phyloP scores from a whole-genome alignment of 2,329 filamentous ascomycete species.

The Dothideomycetidae sp. region DNA sequence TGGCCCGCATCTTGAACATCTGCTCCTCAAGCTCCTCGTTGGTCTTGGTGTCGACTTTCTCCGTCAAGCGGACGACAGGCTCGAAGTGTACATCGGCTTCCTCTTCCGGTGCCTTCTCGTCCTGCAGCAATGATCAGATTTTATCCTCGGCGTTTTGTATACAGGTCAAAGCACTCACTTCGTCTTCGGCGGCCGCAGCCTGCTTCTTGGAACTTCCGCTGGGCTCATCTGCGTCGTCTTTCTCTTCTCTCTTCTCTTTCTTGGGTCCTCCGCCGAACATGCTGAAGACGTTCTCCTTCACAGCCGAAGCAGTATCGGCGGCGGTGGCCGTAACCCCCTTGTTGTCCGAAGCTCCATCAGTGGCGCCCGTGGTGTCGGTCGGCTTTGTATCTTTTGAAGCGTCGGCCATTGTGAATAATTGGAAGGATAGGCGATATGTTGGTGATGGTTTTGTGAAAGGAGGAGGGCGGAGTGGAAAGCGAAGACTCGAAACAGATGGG shows the following conservation, averaged over 20 bases:
- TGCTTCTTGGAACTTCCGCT: conserved; percentile 68
- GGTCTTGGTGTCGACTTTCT: conserved; percentile 94
- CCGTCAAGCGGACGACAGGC: conserved; percentile 87
- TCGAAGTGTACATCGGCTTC: conserved; percentile 90
- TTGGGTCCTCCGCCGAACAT: conserved; percentile 98
- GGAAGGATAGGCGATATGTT: too few relatives aligned
- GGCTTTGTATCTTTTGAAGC: conserved; percentile 9
- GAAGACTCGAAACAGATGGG: neutral
- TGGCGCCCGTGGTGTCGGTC: conserved; percentile 9
- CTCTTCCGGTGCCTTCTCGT: conserved; percentile 35
- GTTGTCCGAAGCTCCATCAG: conserved; percentile 25
- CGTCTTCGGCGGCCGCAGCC: conserved; percentile 44
- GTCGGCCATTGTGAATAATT: conserved; percentile 9
- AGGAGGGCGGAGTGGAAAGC: too few relatives aligned
- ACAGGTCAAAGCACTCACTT: conserved; percentile 21
- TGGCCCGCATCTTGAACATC: conserved; percentile 98
- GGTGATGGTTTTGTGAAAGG: too few relatives aligned
- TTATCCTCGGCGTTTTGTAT: neutral
- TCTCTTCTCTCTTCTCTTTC: conserved; percentile 83
- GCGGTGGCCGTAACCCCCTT: conserved; percentile 26
- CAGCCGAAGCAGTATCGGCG: conserved; percentile 24
- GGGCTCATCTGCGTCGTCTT: conserved; percentile 62
- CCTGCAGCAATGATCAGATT: conserved; percentile 14
- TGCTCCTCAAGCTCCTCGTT: conserved; percentile 98
- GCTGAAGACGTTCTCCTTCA: conserved; percentile 61